Evolutionary conservation across 805 yeast genomes (phyloP), one percentile per base, ranked within the genome.

Genomic region (Nakazawaea populi): DNA sequence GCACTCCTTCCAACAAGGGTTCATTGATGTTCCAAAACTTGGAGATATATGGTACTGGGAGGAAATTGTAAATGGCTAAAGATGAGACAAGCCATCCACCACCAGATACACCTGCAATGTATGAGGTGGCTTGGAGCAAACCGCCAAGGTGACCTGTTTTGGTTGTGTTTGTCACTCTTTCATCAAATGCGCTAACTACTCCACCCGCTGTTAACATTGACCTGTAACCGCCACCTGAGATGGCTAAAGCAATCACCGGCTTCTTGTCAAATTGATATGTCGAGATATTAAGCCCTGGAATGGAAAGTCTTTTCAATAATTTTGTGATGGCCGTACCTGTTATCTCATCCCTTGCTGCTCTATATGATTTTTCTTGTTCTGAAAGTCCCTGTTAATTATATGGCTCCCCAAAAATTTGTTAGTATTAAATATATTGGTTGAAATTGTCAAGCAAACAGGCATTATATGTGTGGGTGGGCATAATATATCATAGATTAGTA

Each of bases 61-160:
- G 55, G 58, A 72, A 75, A 55, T 72, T 71, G 55, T 74, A 63
- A 11, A 71, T 49, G 6, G 70, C 61, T 32, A 76, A 55, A 24
- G 78, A 75, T 43, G 84, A 76, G 1, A 85, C 77, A 7, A 82
- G 64, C 90, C 91, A 85, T 44, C 85, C 76, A 0, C 90, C 91
- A 1, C 90, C 90, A 3, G 89, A 82, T 1, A 83, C 74, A 0
- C 89, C 89, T 0, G 80, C 75, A 9, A 85, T 68, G 59, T 85
- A 84, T 12, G 76, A 67, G 0, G 81, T 53, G 6, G 78, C 66
- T 56, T 83, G 87, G 24, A 79, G 63, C 9, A 84, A 49, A 0
- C 85, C 85, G 27, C 78, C 78, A 14, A 80, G 54, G 35, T 63
- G 67, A n/a, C 71, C 67, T 2, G 43, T 38, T 7, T 55, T 47